Evolutionary conservation across 345 rosid species (phyloP).

Genomic region (Salix brachista): DNA sequence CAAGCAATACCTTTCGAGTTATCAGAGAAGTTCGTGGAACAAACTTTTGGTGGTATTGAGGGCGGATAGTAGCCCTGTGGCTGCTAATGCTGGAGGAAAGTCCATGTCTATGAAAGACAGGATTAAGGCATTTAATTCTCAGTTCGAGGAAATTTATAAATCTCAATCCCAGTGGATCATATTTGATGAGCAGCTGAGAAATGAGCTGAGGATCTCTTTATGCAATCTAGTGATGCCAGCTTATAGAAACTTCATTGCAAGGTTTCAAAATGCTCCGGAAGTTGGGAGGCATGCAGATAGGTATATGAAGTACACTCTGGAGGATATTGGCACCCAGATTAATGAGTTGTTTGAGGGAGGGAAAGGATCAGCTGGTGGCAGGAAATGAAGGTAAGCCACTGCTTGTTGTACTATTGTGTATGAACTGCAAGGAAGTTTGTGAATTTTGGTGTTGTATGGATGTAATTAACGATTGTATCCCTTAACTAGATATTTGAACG

Average conservation of each 20-base stretch:
- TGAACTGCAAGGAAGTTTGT: not conserved
- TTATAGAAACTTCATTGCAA: conserved; percentile 50
- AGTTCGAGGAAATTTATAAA: conserved; percentile 52
- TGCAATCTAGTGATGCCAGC: conserved; percentile 50
- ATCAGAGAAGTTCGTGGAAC: conserved; percentile 74
- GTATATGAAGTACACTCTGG: conserved; percentile 41
- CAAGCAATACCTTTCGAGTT: conserved; percentile 47
- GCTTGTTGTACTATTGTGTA: not conserved
- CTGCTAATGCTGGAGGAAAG: conserved; percentile 28
- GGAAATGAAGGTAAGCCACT: conserved; percentile 47
- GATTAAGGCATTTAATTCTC: conserved; percentile 49
- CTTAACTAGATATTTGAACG: conserved; percentile 7
- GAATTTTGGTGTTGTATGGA: conserved; percentile 8
- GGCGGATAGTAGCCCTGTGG: conserved; percentile 37
- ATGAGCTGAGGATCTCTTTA: conserved; percentile 48
- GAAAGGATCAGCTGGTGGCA: conserved; percentile 35
- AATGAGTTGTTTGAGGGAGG: conserved; percentile 56
- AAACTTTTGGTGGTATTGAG: conserved; percentile 56
- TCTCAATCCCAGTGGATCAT: conserved; percentile 54
- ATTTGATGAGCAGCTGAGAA: conserved; percentile 65
- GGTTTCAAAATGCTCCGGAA: conserved; percentile 53
- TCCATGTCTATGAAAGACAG: conserved; percentile 53
- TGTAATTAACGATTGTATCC: conserved; percentile 4
- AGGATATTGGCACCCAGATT: conserved; percentile 53
- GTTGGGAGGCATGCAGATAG: conserved; percentile 45